These are phyloP conservation scores for Penicillium simplicissimum DNA, from an alignment of 495 filamentous ascomycete genomes.

Conservation along the genomic window DNA sequence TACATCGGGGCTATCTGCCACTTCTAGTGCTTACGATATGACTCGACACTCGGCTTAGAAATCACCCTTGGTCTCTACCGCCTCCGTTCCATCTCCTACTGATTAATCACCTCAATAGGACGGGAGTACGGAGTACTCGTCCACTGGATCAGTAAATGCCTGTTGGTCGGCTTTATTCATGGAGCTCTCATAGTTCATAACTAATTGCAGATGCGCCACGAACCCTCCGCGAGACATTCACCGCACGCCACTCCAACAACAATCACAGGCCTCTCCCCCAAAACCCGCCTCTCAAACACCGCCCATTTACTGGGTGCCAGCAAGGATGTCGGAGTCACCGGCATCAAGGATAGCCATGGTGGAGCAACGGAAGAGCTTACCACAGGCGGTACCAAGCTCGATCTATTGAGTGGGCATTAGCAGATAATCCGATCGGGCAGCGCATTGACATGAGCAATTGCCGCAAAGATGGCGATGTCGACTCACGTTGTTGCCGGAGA, in stretches of 20 bases:
- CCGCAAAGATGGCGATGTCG: background rate
- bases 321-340: slow-evolving; percentile 96
- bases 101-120: slow-evolving; percentile 6
- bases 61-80: background rate
- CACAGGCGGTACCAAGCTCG: slow-evolving; percentile 90
- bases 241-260: slow-evolving; percentile 5
- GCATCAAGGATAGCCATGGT: slow-evolving; percentile 95
- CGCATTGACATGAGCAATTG: background rate
- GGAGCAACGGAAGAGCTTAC: slow-evolving; percentile 77
- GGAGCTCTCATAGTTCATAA: slow-evolving; percentile 13
- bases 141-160: slow-evolving; percentile 8
- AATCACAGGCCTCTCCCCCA: slow-evolving; percentile 9
- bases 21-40: slow-evolving; percentile 1
- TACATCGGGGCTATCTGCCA: background rate
- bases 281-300: background rate
- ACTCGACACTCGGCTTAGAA: background rate
- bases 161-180: slow-evolving; percentile 4
- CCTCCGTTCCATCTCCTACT: background rate
- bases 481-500: slow-evolving; percentile 95
- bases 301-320: slow-evolving; percentile 21
- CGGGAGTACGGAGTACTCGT: background rate
- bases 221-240: slow-evolving; percentile 7
- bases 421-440: background rate
- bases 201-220: slow-evolving; percentile 8
- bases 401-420: slow-evolving; percentile 62